phyloP scores from a whole-genome alignment of 2,329 filamentous ascomycete genomes.

The Alternaria burnsii region DNA sequence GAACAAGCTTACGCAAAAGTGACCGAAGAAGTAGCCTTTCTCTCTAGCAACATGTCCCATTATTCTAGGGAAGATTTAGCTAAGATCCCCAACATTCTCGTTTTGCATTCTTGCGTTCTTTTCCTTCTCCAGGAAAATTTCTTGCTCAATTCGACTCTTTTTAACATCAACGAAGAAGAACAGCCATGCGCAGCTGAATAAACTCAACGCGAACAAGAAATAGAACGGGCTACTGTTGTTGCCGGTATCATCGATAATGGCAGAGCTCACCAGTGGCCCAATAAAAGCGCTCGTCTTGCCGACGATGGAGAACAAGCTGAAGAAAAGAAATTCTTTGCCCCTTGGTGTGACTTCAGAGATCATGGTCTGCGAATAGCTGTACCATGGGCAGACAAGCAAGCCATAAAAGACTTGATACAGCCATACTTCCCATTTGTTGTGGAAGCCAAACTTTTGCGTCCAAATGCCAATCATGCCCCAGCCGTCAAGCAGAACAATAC shows the following conservation, averaged over 20 bases:
- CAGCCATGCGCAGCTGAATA: slow-evolving; percentile 31
- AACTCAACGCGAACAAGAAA: slow-evolving; percentile 59
- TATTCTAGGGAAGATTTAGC: background rate
- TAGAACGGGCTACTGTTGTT: slow-evolving; percentile 72
- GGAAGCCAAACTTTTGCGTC: slow-evolving; percentile 63
- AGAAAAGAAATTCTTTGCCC: slow-evolving; percentile 75
- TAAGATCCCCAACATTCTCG: background rate
- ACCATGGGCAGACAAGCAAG: slow-evolving; percentile 73
- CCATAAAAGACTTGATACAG: slow-evolving; percentile 65
- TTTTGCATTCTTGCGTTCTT: slow-evolving; percentile 18
- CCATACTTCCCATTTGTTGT: slow-evolving; percentile 64
- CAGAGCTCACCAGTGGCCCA: slow-evolving; percentile 72
- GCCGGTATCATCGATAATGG: slow-evolving; percentile 70
- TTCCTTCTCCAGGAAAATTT: slow-evolving; percentile 35
- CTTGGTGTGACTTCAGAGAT: slow-evolving; percentile 74
- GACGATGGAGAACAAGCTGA: slow-evolving; percentile 73
- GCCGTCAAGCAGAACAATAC: slow-evolving; percentile 67
- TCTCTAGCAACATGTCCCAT: no score
- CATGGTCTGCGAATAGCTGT: slow-evolving; percentile 75
- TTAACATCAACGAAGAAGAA: slow-evolving; percentile 37
- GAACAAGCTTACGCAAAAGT: background rate
- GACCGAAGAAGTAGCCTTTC: background rate
- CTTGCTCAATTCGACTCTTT: slow-evolving; percentile 36
- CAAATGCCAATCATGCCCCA: slow-evolving; percentile 69
- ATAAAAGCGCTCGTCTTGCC: slow-evolving; percentile 75